A percentile compares a stretch with the other conserved stretches of the same genome.
phyloP scores from a whole-genome alignment of 2,329 filamentous ascomycete species.

The Curvularia sp. region DNA sequence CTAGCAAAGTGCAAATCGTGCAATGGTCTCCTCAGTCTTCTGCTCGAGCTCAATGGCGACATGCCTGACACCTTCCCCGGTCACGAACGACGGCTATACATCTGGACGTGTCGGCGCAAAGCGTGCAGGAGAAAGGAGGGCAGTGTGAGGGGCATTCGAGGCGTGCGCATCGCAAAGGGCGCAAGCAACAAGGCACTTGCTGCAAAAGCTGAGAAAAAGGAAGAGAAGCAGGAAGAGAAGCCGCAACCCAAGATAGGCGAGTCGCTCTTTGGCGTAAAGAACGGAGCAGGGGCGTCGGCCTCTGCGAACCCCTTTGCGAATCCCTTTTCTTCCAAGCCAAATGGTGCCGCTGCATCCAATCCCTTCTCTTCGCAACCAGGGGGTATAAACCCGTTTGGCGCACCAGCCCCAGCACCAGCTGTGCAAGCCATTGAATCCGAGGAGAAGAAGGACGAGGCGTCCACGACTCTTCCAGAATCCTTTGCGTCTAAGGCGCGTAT shows the following conservation, averaged over 20 bases:
- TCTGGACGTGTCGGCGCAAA: constrained; percentile 81
- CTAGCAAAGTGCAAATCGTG: constrained; percentile 88
- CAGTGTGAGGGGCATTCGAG: constrained; percentile 77
- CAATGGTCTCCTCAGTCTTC: constrained; percentile 79
- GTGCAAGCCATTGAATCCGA: constrained; percentile 21
- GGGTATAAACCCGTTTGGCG: constrained; percentile 38
- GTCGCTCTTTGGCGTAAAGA: constrained; percentile 72
- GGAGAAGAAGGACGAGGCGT: constrained; percentile 33
- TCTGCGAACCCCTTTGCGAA: constrained; percentile 55
- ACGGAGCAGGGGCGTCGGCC: constrained; percentile 31
- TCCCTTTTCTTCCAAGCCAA: constrained; percentile 63
- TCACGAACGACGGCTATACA: constrained; percentile 86
- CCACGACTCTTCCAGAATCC: constrained; percentile 70
- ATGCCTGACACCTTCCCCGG: constrained; percentile 84
- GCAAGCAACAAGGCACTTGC: constrained; percentile 29
- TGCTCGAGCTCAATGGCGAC: constrained; percentile 91
- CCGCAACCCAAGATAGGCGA: constrained; percentile 65
- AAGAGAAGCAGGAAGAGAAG: constrained; percentile 40
- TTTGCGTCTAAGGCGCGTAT: constrained; percentile 75
- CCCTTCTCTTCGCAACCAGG: constrained; percentile 60
- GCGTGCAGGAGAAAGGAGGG: constrained; percentile 83
- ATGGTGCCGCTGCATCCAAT: constrained; percentile 56
- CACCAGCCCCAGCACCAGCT: constrained; percentile 55
- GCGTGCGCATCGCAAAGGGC: constrained; percentile 63
- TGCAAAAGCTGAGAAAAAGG: constrained; percentile 30